Evolutionary conservation across 176 grass and related monocot species (phyloP).

Genomic region (Puya raimondii): DNA sequence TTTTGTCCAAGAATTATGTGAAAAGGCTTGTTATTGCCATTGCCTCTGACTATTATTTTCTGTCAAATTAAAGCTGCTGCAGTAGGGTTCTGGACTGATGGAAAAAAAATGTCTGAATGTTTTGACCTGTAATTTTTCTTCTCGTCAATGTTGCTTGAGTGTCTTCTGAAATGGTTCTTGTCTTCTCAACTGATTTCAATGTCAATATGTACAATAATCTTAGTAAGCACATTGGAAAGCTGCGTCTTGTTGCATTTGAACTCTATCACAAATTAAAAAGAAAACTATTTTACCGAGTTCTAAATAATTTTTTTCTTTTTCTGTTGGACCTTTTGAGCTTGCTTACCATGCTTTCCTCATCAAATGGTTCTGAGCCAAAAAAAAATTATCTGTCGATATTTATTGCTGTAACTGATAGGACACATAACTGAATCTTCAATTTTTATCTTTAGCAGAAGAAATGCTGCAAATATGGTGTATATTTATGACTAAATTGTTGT

Average conservation of each 20-base stretch:
- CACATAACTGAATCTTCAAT: background rate
- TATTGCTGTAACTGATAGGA: background rate
- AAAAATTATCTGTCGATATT: background rate
- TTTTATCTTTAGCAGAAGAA: background rate
- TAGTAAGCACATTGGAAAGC: background rate
- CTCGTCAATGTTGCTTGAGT: background rate
- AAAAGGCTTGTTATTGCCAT: background rate
- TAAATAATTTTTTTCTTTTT: background rate
- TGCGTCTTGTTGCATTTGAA: background rate
- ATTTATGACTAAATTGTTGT: background rate
- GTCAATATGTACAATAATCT: background rate
- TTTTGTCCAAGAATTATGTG: too few species aligned
- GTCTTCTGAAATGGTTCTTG: background rate
- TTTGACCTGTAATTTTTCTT: slow-evolving; percentile 3
- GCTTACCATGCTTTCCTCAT: background rate
- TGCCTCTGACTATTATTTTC: background rate
- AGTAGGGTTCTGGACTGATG: background rate
- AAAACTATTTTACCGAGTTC: background rate
- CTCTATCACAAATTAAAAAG: background rate
- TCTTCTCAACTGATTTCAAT: background rate
- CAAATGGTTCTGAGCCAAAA: background rate
- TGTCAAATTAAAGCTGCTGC: background rate
- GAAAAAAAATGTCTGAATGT: background rate
- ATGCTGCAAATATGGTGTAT: background rate
- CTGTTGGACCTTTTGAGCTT: background rate